Base-by-base conservation (phyloP, 768 basidiomycete genomes). In the Pulveroboletus ravenelii region DNA sequence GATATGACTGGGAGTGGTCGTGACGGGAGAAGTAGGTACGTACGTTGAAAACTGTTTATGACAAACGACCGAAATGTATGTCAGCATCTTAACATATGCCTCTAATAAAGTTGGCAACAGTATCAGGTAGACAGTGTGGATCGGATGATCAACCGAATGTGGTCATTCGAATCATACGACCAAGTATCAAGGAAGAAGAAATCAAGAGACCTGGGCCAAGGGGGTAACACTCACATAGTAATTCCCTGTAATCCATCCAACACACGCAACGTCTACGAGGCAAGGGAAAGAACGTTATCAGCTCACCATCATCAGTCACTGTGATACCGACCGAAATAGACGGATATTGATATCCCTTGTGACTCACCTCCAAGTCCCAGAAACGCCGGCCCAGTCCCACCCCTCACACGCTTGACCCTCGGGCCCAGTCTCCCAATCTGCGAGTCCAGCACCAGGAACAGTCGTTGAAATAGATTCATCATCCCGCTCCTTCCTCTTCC, bases 311-410 rank as follows among this genome's bases (percentile, higher is more conserved):
- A 2, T 14, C 34, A 10, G 35, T 32, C 25, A 27, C 5, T 5
- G 25, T 27, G 25, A 6, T 4, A 3, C 25, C 25, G 6, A 27
- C 25, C 25, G 25, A 27, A 6, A 41, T 12, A 31, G 12, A 31
- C 38, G 14, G 29, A 30, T 17, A 36, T 8, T n/a, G n/a, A n/a
- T n/a, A n/a, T n/a, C n/a, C 27, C 9, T 4, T 13, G 10, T 3
- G 4, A 66, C 77, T 57, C 56, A 79, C 79, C 72, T 71, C 79
- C 80, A 82, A 43, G 72, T 66, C 15, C 80, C 80, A 38, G 70
- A 61, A 3, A 74, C 77, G 8, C 78, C 80, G 1, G 79, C 81
- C 80, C 81, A 82, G 57, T 81, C 80, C 78, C 78, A 80, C 5
- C 79, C 79, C 6, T 67, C 64, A 41, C 65, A 67, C 4, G 53